phyloP scores from a whole-genome alignment of 208 protist genomes.

The Naegleria lovaniensis region DNA sequence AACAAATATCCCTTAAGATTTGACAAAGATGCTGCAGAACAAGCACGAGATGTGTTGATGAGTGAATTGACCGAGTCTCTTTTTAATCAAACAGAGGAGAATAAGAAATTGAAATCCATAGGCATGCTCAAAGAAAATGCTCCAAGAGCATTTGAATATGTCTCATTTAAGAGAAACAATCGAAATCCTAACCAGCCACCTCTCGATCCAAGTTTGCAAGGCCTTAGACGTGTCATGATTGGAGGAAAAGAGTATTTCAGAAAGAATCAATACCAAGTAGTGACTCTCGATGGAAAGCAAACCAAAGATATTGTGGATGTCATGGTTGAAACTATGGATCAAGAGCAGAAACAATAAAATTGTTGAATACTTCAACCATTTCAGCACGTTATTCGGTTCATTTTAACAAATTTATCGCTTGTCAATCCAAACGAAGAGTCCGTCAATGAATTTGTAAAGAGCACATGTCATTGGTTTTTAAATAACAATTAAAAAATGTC shows the following conservation, averaged over 20 bases:
- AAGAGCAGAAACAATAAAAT: too few relatives aligned
- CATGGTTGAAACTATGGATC: not conserved
- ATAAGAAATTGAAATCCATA: not conserved
- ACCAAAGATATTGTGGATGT: not conserved
- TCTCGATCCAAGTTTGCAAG: not conserved
- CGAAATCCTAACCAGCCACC: not conserved
- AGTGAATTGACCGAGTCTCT: not conserved
- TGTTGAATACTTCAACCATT: too few relatives aligned
- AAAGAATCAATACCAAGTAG: not conserved
- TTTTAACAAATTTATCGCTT: too few relatives aligned
- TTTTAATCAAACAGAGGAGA: not conserved
- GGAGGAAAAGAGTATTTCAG: not conserved
- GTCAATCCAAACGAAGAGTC: too few relatives aligned
- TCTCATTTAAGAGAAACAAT: not conserved
- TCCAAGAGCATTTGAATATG: not conserved
- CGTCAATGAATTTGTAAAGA: too few relatives aligned
- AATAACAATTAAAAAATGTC: too few relatives aligned
- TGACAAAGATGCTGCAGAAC: not conserved
- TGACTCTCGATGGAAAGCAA: not conserved
- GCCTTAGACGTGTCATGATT: not conserved
- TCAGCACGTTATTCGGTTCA: too few relatives aligned
- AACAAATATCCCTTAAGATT: not conserved
- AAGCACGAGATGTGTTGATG: not conserved
- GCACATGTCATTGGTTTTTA: too few relatives aligned
- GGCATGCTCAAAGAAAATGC: not conserved